Percentiles rank a stretch among this genome's conserved stretches.
These are phyloP conservation scores for Rhizoctonia solani DNA, from an alignment of 1,284 basidiomycete species.

Conservation along the genomic window DNA sequence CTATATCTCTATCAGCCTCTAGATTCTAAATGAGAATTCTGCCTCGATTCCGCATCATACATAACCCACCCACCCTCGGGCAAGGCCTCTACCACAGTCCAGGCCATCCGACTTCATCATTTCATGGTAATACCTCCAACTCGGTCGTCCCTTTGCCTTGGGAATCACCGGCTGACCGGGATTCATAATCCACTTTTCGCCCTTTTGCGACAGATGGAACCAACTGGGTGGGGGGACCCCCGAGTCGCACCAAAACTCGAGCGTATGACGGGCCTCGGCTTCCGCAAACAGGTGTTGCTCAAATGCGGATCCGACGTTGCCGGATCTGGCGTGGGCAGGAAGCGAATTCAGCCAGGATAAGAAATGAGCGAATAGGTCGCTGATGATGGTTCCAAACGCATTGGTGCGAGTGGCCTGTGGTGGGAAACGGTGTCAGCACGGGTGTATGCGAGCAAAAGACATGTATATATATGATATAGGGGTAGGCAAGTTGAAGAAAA, in stretches of 20 bases:
- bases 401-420: not conserved
- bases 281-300: not conserved
- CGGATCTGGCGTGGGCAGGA: not conserved
- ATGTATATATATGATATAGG: too few relatives aligned
- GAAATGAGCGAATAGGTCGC: conserved; percentile 1
- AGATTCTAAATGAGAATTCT: too few relatives aligned
- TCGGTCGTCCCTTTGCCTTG: not conserved
- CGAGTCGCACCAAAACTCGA: not conserved
- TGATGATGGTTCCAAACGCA: not conserved
- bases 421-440: too few relatives aligned
- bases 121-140: not conserved
- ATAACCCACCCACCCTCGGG: not conserved
- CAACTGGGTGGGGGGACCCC: not conserved
- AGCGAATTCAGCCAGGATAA: conserved; percentile 1
- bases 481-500: not conserved
- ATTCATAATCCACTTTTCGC: not conserved
- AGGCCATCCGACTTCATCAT: not conserved
- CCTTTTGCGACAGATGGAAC: not conserved
- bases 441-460: not conserved
- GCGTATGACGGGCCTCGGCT: conserved; percentile 3
- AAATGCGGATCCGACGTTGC: not conserved
- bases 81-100: not conserved
- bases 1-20: too few relatives aligned
- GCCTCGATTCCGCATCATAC: not conserved
- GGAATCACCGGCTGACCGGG: not conserved